Conservation (phyloP, 2,329 filamentous ascomycete genomes). For the Sarocladium strictum region DNA sequence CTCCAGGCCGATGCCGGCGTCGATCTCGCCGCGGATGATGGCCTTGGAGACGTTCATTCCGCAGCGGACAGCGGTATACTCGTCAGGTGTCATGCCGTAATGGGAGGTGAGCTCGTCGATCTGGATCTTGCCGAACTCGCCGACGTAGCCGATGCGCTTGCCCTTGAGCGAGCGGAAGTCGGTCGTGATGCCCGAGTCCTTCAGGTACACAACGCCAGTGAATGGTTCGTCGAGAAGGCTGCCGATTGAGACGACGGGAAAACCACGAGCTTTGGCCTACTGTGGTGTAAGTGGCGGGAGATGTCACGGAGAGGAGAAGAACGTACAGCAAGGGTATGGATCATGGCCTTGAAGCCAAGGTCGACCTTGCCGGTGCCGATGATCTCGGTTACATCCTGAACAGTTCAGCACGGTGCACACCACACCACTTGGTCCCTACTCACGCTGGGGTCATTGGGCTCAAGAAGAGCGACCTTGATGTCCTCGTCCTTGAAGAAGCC, state of each 20-base stretch:
- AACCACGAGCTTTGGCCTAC: slow-evolving; percentile 68
- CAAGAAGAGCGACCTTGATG: slow-evolving; percentile 70
- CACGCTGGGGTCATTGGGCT: slow-evolving; percentile 73
- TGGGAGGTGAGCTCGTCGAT: slow-evolving; percentile 75
- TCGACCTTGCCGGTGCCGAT: slow-evolving; percentile 72
- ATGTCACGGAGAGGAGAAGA: not conserved
- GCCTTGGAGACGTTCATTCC: slow-evolving; percentile 78
- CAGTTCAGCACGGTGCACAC: not conserved
- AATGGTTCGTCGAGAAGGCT: slow-evolving; percentile 76
- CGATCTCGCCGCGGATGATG: slow-evolving; percentile 66
- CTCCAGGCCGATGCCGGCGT: slow-evolving; percentile 71
- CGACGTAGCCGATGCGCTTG: slow-evolving; percentile 73
- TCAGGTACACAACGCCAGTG: slow-evolving; percentile 72
- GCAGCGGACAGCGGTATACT: slow-evolving; percentile 73
- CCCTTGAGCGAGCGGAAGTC: slow-evolving; percentile 72
- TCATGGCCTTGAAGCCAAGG: slow-evolving; percentile 79
- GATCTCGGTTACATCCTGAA: slow-evolving; percentile 76
- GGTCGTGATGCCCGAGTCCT: slow-evolving; percentile 64
- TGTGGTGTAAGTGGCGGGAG: slow-evolving; percentile 4
- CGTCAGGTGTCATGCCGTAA: slow-evolving; percentile 66
- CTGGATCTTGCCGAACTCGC: slow-evolving; percentile 78
- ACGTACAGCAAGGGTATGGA: slow-evolving; percentile 67
- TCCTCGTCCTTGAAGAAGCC: slow-evolving; percentile 71
- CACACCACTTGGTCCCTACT: slow-evolving; percentile 13
- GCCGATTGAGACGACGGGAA: slow-evolving; percentile 66